Base-by-base conservation (phyloP, 345 rosid species). In the Eucalyptus pauciflora region DNA sequence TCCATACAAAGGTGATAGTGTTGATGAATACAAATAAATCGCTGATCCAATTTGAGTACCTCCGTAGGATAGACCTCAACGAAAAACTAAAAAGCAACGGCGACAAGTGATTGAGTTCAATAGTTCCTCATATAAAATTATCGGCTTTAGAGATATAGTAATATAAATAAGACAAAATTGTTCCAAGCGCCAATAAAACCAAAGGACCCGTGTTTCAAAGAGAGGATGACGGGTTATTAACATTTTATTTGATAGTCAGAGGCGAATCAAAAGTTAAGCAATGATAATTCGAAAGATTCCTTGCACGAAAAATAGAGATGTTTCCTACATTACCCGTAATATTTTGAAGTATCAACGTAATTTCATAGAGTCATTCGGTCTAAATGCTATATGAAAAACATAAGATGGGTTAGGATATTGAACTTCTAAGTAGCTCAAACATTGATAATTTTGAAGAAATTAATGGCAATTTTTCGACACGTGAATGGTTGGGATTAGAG, bases 381-480 rank as follows among this genome's bases (percentile, higher is more conserved):
- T 52, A 52, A 52, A 52, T 52, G 25, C 10, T 52, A 20, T 52
- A 52, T 20, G 58, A 52, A 52, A 52, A 52, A 52, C 10, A 52
- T 52, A 13, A n/a, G 41, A 1, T 7, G 6, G 20, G 41, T 15
- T n/a, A 16, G 9, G 18, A 31, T 67, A n/a, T 15, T 31, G 80
- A 31, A 69, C 45, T 20, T 69, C 43, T 31, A 16, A 33, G 11
- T 33, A 33, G 43, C 45, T 33, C 8, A 16, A 41, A 16, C 10
- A 20, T 69, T 31, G 24, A 69, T 69, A 33, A 69, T 69, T 16
- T 69, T 16, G 41, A 33, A 69, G 20, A 31, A 16, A 33, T 69
- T 4, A 8, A 4, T 8, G 4, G 18, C 0, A 2, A 69, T 15
- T 31, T 31, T 31, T 67, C 6, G 1, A 15, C 12, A 16, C 0